Evolutionary conservation across 306 rosid genomes (phyloP).

Genomic region (Vigna reflexopilosa): DNA sequence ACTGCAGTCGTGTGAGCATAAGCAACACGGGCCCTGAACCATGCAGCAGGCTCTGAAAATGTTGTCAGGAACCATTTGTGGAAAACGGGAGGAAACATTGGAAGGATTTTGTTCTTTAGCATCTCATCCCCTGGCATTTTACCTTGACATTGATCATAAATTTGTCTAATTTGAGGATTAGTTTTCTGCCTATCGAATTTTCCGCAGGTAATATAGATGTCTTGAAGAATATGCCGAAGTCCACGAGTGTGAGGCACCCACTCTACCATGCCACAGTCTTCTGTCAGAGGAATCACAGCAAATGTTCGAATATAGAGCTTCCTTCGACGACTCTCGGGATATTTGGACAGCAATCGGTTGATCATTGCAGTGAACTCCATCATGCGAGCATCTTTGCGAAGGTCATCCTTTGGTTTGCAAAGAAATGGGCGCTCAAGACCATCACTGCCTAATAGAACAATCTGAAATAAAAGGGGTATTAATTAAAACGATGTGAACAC

Average conservation of each 20-base stretch:
- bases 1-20: slow-evolving; percentile 99
- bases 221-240: slow-evolving; percentile 90
- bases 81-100: slow-evolving; percentile 94
- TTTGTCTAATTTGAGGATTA: slow-evolving; percentile 82
- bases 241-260: slow-evolving; percentile 99
- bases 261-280: slow-evolving; percentile 98
- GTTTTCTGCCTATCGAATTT: slow-evolving; percentile 90
- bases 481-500: slow-evolving; percentile 37
- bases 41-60: slow-evolving; percentile 99
- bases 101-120: slow-evolving; percentile 86
- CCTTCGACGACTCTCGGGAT: slow-evolving; percentile 93
- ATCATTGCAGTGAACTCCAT: slow-evolving; percentile 99
- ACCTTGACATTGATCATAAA: slow-evolving; percentile 90
- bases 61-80: slow-evolving; percentile 93
- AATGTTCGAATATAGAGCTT: slow-evolving; percentile 96
- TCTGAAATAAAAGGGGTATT: slow-evolving; percentile 58
- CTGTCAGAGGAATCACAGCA: slow-evolving; percentile 95
- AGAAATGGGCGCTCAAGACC: slow-evolving; percentile 89
- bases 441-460: slow-evolving; percentile 90
- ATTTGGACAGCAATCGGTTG: slow-evolving; percentile 85
- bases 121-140: slow-evolving; percentile 86
- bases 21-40: slow-evolving; percentile 95
- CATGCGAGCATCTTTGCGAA: slow-evolving; percentile 98
- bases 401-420: slow-evolving; percentile 99
- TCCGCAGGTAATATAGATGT: slow-evolving; percentile 80